Conservation (phyloP, 352 stramenopile genomes). For the Phytophthora macrochlamydospora region DNA sequence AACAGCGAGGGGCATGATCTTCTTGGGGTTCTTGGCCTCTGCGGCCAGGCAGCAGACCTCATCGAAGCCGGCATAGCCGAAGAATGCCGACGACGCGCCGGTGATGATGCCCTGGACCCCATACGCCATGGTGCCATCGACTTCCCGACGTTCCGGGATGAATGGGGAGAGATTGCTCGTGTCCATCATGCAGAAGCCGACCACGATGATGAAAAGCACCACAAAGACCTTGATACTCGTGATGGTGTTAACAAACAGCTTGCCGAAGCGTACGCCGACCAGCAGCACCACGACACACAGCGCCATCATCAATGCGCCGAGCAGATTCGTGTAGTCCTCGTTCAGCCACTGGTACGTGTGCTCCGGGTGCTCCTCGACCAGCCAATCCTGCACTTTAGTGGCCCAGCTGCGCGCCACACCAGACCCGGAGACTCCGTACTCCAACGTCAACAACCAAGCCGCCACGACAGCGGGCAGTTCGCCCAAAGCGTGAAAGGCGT, state of each 20-base stretch:
- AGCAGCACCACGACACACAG: slow-evolving; percentile 74
- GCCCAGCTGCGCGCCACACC: slow-evolving; percentile 93
- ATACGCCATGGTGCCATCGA: slow-evolving; percentile 33
- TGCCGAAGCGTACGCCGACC: slow-evolving; percentile 85
- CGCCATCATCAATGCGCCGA: slow-evolving; percentile 72
- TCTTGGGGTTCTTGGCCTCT: slow-evolving; percentile 76
- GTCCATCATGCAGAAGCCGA: slow-evolving; percentile 86
- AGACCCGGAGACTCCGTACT: slow-evolving; percentile 91
- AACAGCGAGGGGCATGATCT: slow-evolving; percentile 82
- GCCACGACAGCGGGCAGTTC: slow-evolving; percentile 92
- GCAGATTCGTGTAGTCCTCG: slow-evolving; percentile 62
- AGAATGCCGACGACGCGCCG: slow-evolving; percentile 89
- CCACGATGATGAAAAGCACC: slow-evolving; percentile 93
- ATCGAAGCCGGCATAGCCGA: slow-evolving; percentile 95
- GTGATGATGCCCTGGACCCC: slow-evolving; percentile 72
- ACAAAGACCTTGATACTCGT: slow-evolving; percentile 82
- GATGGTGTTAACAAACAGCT: slow-evolving; percentile 90
- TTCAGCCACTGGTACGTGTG: slow-evolving; percentile 60
- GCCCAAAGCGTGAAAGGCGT: slow-evolving; percentile 91
- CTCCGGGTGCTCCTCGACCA: slow-evolving; percentile 47
- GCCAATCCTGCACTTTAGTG: slow-evolving; percentile 85
- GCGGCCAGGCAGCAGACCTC: slow-evolving; percentile 92
- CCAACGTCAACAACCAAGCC: slow-evolving; percentile 87
- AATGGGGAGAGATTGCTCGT: slow-evolving; percentile 86
- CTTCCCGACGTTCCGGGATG: slow-evolving; percentile 47